A percentile compares a stretch with the other conserved stretches of the same genome.
These are phyloP conservation scores for Nannochloropsis gaditana DNA, from an alignment of 108 stramenopile genomes.

Conservation along the genomic window DNA sequence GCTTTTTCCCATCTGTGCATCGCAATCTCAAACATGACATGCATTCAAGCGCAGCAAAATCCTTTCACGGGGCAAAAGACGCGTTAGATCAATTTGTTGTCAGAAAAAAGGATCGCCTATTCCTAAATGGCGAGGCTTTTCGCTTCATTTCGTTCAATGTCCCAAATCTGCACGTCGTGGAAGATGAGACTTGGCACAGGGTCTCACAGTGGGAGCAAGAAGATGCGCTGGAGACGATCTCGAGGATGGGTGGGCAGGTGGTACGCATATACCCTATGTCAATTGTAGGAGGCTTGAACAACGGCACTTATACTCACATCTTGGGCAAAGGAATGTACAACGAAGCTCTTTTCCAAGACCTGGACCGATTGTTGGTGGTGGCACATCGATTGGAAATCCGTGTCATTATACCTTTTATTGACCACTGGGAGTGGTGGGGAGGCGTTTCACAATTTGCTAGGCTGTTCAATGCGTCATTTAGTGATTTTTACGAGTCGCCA, in stretches of 20 bases:
- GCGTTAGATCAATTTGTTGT: background rate
- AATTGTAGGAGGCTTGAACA: slow-evolving; percentile 17
- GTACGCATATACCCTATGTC: slow-evolving; percentile 1
- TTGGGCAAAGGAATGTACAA: background rate
- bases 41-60: no score
- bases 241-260: background rate
- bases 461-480: slow-evolving; percentile 14
- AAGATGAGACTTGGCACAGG: background rate
- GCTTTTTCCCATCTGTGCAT: no score
- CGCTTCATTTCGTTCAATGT: slow-evolving; percentile 11
- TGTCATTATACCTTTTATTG: background rate
- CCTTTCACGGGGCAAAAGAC: no score
- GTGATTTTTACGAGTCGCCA: background rate
- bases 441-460: background rate
- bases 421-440: slow-evolving; percentile 19
- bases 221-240: background rate
- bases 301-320: background rate
- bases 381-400: background rate
- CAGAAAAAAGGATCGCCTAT: background rate
- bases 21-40: no score
- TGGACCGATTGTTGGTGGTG: background rate
- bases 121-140: background rate
- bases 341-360: slow-evolving; percentile 19
- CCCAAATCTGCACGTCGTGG: background rate
- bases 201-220: slow-evolving; percentile 14